Conservation (phyloP, 805 yeast species). For the Barnettozyma siamensis region DNA sequence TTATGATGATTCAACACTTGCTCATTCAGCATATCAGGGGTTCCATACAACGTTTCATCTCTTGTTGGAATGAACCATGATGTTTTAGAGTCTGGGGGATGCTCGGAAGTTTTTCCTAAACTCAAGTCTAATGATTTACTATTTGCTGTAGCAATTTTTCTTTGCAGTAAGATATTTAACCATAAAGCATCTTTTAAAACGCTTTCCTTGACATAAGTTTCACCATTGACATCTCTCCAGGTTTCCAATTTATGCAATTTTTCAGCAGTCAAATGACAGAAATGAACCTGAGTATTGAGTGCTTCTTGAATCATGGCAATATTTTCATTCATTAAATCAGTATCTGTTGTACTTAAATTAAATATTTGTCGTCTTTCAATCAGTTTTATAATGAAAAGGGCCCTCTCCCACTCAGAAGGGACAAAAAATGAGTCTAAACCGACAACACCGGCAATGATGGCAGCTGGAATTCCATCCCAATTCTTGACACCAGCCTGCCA, state of each 20-base stretch:
- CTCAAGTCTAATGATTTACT: constrained; percentile 26
- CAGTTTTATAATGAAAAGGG: constrained; percentile 39
- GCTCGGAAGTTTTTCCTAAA: constrained; percentile 22
- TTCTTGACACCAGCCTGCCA: constrained; percentile 39
- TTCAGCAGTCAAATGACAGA: constrained; percentile 44
- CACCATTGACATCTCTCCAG: constrained; percentile 31
- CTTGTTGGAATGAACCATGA: constrained; percentile 40
- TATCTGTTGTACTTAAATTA: neutral
- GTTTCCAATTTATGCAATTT: constrained; percentile 39
- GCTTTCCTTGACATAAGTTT: constrained; percentile 32
- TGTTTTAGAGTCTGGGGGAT: constrained; percentile 25
- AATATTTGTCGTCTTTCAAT: constrained; percentile 31
- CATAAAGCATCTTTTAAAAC: constrained; percentile 44
- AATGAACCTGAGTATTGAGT: constrained; percentile 38
- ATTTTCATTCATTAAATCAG: constrained; percentile 13
- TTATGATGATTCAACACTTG: constrained; percentile 24
- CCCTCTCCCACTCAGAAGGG: constrained; percentile 52
- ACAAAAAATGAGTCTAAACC: constrained; percentile 47
- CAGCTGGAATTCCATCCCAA: constrained; percentile 44
- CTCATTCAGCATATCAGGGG: constrained; percentile 33
- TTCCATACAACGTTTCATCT: constrained; percentile 43
- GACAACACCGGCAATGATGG: constrained; percentile 38
- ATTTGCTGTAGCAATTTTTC: constrained; percentile 30
- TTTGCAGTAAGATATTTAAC: constrained; percentile 40
- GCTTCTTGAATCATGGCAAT: constrained; percentile 25